Conservation (phyloP, 129 eudicot species). For the Mikania micrantha region DNA sequence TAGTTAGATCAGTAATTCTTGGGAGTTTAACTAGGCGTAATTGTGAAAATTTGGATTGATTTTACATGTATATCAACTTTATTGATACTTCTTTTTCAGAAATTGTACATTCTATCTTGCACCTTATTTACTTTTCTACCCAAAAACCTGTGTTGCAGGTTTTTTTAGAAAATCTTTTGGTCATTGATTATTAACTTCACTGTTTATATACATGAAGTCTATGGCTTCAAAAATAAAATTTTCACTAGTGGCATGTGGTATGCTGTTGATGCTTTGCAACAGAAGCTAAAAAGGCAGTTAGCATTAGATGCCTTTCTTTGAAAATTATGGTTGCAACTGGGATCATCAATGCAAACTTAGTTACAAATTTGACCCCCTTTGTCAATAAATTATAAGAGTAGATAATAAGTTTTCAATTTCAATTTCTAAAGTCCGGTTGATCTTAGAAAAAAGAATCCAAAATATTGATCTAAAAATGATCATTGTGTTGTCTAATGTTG, state of each 20-base stretch:
- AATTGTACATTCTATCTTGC: not conserved
- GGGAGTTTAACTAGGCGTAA: not conserved
- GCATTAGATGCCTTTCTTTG: not conserved
- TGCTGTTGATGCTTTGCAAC: not conserved
- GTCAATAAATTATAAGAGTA: not conserved
- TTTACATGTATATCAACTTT: not conserved
- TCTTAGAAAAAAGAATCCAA: not conserved
- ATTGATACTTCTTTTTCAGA: not conserved
- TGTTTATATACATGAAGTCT: not conserved
- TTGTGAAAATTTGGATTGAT: not conserved
- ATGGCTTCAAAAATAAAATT: not conserved
- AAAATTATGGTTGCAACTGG: not conserved
- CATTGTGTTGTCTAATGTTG: not conserved
- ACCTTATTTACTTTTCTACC: too few species aligned
- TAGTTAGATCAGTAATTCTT: not conserved
- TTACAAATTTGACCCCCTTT: not conserved
- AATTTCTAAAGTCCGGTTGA: not conserved
- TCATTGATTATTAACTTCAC: not conserved
- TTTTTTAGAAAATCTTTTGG: not conserved
- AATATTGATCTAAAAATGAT: not conserved
- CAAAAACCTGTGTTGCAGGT: not conserved
- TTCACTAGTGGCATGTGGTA: not conserved
- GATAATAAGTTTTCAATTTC: not conserved
- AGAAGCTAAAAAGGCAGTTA: not conserved
- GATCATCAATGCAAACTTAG: not conserved